Evolutionary conservation across 225 moss, liverwort and hornwort species (phyloP).

Genomic region (Climacium dendroides): DNA sequence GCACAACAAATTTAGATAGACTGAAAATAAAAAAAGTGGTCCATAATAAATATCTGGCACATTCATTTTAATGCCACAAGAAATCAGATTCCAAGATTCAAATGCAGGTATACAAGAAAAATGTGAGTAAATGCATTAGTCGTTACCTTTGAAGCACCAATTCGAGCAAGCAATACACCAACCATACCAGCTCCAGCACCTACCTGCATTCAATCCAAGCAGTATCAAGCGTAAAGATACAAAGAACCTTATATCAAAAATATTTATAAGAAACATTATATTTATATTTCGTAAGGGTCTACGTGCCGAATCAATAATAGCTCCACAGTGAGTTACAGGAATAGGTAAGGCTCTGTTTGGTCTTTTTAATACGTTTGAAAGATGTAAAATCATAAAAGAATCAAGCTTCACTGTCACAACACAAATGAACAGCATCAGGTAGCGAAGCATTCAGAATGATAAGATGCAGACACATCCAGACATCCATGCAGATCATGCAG

Average conservation of each 20-base stretch:
- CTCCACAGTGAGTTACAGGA: background rate
- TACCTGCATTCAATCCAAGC: constrained; percentile 34
- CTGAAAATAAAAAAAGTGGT: background rate
- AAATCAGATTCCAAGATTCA: background rate
- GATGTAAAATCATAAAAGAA: background rate
- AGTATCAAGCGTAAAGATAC: background rate
- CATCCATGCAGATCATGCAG: background rate
- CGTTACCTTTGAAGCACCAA: constrained; percentile 64
- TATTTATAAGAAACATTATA: background rate
- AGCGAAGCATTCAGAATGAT: background rate
- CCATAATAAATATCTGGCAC: background rate
- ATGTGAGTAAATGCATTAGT: background rate
- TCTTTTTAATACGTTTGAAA: background rate
- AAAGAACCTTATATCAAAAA: background rate
- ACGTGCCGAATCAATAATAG: background rate
- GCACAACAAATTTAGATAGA: background rate
- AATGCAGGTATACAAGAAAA: background rate
- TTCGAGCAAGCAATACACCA: constrained; percentile 61
- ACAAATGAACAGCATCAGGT: background rate
- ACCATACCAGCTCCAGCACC: constrained; percentile 88
- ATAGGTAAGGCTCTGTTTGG: background rate
- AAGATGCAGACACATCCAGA: background rate
- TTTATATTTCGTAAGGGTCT: background rate
- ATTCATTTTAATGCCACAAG: background rate
- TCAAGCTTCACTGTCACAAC: background rate